phyloP scores from a whole-genome alignment of 768 basidiomycete species.

The Chalciporus piperatus region DNA sequence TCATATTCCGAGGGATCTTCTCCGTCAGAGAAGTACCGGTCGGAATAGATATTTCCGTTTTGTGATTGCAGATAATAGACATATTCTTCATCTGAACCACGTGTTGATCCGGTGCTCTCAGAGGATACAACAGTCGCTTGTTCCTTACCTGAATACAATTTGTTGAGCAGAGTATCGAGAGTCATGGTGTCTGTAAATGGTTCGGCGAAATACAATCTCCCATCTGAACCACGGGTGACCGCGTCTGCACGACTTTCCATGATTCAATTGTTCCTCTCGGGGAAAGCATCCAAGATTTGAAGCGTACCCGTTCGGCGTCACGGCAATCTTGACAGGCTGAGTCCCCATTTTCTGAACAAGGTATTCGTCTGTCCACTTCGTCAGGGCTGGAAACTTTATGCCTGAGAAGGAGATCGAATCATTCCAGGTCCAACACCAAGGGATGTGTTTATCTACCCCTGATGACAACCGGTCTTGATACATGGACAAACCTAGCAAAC shows the following conservation, averaged over 20 bases:
- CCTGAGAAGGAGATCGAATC: constrained; percentile 34
- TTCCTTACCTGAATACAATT: constrained; percentile 36
- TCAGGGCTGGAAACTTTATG: constrained; percentile 42
- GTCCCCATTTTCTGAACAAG: constrained; percentile 55
- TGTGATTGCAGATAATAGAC: constrained; percentile 85
- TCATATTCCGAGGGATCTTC: constrained; percentile 57
- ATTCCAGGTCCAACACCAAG: neutral
- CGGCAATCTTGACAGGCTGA: constrained; percentile 62
- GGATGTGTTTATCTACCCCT: constrained; percentile 44
- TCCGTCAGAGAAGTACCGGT: constrained; percentile 36
- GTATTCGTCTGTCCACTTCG: constrained; percentile 66
- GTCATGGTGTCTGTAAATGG: constrained; percentile 69
- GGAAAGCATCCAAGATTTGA: neutral
- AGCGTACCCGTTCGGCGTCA: constrained; percentile 80
- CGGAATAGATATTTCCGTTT: constrained; percentile 80
- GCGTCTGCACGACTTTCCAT: constrained; percentile 70
- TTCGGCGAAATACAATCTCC: constrained; percentile 69
- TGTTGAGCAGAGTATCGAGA: constrained; percentile 51
- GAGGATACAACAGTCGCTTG: neutral
- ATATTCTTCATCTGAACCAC: constrained; percentile 19
- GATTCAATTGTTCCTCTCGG: constrained; percentile 13
- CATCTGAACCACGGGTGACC: constrained; percentile 51
- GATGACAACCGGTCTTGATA: constrained; percentile 73
- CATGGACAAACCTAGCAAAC: constrained; percentile 63
- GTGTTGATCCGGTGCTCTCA: neutral